phyloP scores from a whole-genome alignment of 2,329 filamentous ascomycete genomes.

The Exophiala bonariae region DNA sequence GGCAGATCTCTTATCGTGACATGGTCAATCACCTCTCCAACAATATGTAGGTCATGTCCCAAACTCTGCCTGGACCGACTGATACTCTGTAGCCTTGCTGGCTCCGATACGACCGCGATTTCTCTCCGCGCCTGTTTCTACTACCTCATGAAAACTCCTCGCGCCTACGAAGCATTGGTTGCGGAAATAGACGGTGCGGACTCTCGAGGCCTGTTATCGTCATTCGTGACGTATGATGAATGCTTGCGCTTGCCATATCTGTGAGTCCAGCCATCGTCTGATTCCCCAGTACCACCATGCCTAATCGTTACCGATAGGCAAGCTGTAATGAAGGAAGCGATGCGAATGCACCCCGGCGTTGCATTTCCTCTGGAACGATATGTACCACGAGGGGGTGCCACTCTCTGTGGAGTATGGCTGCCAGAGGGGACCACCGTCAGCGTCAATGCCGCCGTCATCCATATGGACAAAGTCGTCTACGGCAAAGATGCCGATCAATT shows the following conservation, averaged over 20 bases:
- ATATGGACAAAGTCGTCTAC: conserved; percentile 15
- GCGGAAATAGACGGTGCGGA: conserved; percentile 47
- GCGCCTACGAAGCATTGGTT: conserved; percentile 39
- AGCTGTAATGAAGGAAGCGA: conserved; percentile 33
- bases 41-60: conserved; percentile 12
- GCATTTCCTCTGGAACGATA: conserved; percentile 26
- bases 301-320: conserved; percentile 1
- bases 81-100: conserved; percentile 37
- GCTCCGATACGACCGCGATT: conserved; percentile 21
- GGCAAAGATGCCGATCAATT: conserved; percentile 30
- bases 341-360: conserved; percentile 22
- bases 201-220: conserved; percentile 5
- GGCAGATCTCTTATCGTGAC: conserved; percentile 9
- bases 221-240: conserved; percentile 16
- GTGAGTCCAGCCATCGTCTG: conserved; percentile 20
- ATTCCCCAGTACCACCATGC: too few species aligned
- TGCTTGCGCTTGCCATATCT: conserved; percentile 40
- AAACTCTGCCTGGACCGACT: not conserved
- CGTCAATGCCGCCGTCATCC: conserved; percentile 22
- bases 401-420: conserved; percentile 10
- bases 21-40: conserved; percentile 21
- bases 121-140: conserved; percentile 20
- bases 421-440: conserved; percentile 27
- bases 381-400: conserved; percentile 18
- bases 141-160: conserved; percentile 49